Conservation (phyloP, 306 rosid genomes). For the Alnus rubra region DNA sequence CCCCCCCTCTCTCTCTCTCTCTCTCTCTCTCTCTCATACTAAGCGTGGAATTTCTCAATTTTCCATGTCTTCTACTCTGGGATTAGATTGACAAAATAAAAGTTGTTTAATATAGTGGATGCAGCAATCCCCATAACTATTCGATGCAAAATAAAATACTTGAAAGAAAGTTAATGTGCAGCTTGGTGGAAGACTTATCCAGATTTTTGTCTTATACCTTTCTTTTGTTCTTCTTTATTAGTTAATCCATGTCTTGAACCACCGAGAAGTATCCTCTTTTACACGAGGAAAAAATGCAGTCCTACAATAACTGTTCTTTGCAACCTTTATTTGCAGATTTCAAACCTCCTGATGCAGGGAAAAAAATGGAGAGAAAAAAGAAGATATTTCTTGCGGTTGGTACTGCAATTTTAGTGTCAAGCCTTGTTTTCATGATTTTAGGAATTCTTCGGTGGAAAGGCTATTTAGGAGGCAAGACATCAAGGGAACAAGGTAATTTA, state of each 20-base stretch:
- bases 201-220: not conserved
- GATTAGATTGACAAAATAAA: too few relatives aligned
- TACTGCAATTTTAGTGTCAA: not conserved
- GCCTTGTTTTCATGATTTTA: conserved; percentile 8
- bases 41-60: too few relatives aligned
- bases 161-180: not conserved
- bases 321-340: conserved; percentile 12
- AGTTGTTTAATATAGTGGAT: too few relatives aligned
- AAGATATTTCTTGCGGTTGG: conserved; percentile 12
- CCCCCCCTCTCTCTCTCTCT: too few relatives aligned
- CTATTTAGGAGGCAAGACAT: conserved; percentile 1
- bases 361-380: too few relatives aligned
- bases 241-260: not conserved
- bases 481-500: conserved; percentile 27
- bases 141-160: too few relatives aligned
- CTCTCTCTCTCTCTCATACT: too few relatives aligned
- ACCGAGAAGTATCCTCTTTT: not conserved
- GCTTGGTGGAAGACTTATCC: not conserved
- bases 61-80: not conserved
- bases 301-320: not conserved
- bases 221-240: not conserved
- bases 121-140: too few relatives aligned
- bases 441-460: conserved; percentile 29
- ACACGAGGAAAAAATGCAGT: not conserved
- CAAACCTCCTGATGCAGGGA: conserved; percentile 11